Conservation (phyloP, 2,329 filamentous ascomycete species). For the Penicillium sp. region DNA sequence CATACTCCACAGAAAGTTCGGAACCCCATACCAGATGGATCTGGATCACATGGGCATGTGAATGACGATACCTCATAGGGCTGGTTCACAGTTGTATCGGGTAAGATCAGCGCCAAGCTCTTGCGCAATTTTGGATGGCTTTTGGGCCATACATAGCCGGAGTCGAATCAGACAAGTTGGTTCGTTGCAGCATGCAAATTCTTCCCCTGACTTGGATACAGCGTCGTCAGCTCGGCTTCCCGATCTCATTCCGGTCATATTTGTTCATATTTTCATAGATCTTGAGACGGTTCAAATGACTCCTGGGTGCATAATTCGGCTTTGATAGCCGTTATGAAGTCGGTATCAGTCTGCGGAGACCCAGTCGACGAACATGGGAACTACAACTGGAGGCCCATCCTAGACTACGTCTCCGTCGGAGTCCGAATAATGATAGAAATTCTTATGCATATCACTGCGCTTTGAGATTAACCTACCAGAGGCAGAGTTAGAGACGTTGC, state of each 20-base stretch:
- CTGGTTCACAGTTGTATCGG: neutral
- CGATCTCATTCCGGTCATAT: constrained; percentile 5
- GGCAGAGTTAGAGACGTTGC: neutral
- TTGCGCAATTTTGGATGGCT: constrained; percentile 2
- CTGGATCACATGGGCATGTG: neutral
- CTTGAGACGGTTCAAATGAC: neutral
- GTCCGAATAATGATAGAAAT: neutral
- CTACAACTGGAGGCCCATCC: neutral
- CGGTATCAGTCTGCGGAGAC: neutral
- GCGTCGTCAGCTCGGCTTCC: neutral
- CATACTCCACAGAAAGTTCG: neutral
- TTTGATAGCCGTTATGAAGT: constrained; percentile 1
- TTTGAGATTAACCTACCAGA: neutral
- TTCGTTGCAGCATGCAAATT: constrained; percentile 3
- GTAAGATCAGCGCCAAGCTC: constrained; percentile 6
- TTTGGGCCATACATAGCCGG: constrained; percentile 1
- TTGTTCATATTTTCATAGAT: constrained; percentile 5
- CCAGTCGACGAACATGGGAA: neutral
- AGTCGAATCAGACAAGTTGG: neutral
- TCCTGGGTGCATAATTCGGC: constrained; percentile 1
- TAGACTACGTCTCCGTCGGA: neutral
- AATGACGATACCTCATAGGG: neutral
- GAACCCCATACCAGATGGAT: neutral
- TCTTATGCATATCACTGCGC: neutral
- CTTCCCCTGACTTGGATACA: neutral